Percentiles rank a stretch among this genome's conserved stretches.
These are phyloP conservation scores for Eucalyptus viminalis DNA, from an alignment of 345 rosid species.

Conservation along the genomic window DNA sequence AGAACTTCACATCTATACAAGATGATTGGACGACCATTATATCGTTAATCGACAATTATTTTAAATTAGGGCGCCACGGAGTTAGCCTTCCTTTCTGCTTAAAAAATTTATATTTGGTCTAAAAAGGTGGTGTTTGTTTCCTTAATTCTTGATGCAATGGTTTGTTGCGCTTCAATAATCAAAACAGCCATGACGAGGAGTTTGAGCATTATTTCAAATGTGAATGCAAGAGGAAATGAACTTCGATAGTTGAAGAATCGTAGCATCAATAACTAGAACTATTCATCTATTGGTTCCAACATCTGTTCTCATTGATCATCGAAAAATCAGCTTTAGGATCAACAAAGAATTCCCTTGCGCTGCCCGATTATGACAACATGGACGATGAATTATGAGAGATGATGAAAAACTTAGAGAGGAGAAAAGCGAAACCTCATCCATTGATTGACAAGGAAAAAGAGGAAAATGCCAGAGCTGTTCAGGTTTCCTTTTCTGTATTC, in stretches of 20 bases:
- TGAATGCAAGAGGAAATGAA: background rate
- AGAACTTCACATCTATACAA: background rate
- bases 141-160: background rate
- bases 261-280: background rate
- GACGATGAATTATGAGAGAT: background rate
- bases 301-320: background rate
- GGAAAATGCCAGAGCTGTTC: background rate
- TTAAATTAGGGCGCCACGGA: background rate
- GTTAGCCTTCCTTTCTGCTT: no score
- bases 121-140: background rate
- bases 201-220: background rate
- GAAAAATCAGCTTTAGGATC: background rate
- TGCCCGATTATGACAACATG: background rate
- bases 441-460: background rate
- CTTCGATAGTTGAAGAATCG: background rate
- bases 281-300: background rate
- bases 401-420: background rate
- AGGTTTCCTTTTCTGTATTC: background rate
- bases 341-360: background rate
- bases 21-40: background rate
- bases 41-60: background rate
- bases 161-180: background rate
- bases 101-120: background rate
- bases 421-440: no score
- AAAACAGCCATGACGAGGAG: background rate